Evolutionary conservation across 2,329 filamentous ascomycete species (phyloP), one percentile per base, ranked within the genome.

Genomic region (Talaromyces sp.): DNA sequence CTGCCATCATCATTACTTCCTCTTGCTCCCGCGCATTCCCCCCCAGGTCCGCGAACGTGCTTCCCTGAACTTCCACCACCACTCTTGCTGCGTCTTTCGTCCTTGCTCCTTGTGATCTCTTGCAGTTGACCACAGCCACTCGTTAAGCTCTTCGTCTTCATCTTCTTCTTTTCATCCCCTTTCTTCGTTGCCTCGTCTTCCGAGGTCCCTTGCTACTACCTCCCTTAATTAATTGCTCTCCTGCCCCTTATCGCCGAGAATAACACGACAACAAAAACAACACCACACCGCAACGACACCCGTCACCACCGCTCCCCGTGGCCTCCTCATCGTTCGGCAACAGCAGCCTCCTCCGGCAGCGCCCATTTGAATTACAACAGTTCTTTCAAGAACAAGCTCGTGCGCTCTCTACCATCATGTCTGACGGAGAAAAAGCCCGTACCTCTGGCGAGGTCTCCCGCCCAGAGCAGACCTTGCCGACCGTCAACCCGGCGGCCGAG

Each of bases 381-480:
- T 81, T 81, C 66, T 69, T 82, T 65, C 71, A 73, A 60, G 72
- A 77, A 58, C 77, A 78, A 68, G 71, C 71, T 63, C 71, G 69
- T 62, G 65, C 65, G 25, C 66, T 73, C 62, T 71, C 63, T 33
- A 64, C 70, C 63, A 80, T 75, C 64, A 89, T 89, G 86, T 79
- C 81, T 70, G 89, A 84, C 73, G 81, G 90, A 74, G 90, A 96
- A 77, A 97, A 96, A 80, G 88, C 84, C 69, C 89, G 93, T 73
- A 83, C 87, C 70, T 96, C 92, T 54, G 90, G 90, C 76, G 93
- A 96, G 76, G 69, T 73, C 58, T 73, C 75, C 65, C 72, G 73
- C 58, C 62, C 67, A 25, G 74, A 74, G 63, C 71, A 71, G 54
- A 82, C 92, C 62, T 83, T 97, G 73, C 93, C 93, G 32, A 92